Conservation (phyloP, 176 grass and related monocot species). For the Lolium multiflorum region DNA sequence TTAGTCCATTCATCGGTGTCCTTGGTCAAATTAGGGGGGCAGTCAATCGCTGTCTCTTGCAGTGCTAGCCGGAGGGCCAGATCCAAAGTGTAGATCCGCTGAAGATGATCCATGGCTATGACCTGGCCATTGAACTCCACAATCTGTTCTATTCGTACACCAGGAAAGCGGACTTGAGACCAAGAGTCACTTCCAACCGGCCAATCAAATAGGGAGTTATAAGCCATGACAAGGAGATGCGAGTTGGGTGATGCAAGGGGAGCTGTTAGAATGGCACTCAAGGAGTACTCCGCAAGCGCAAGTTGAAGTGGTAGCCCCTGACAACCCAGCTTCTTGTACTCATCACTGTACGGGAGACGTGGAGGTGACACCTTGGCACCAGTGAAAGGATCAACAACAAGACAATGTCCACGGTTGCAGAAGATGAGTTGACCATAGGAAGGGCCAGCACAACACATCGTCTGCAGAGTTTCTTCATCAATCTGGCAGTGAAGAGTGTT, state of each 20-base stretch:
- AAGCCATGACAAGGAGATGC: conserved; percentile 43
- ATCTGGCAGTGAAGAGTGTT: not conserved
- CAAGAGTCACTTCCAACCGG: too few species aligned
- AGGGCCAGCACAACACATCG: conserved; percentile 36
- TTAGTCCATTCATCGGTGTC: not conserved
- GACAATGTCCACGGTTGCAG: not conserved
- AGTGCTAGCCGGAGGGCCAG: conserved; percentile 16
- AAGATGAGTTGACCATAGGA: conserved; percentile 56
- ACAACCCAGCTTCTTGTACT: not conserved
- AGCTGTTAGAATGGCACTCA: conserved; percentile 48
- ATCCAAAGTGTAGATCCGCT: conserved; percentile 38
- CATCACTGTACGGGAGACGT: not conserved
- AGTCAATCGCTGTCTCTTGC: conserved; percentile 7
- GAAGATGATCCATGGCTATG: conserved; percentile 8
- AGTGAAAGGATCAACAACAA: conserved; percentile 58
- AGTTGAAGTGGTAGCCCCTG: not conserved
- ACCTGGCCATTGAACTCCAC: conserved; percentile 33
- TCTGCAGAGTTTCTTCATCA: conserved; percentile 17
- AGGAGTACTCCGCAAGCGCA: not conserved
- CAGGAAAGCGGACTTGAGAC: not conserved
- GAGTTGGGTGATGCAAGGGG: conserved; percentile 48
- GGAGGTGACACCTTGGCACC: conserved; percentile 44
- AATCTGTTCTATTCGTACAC: conserved; percentile 24
- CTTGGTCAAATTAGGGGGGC: not conserved
- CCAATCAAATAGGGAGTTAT: too few species aligned